Evolutionary conservation across 2,329 filamentous ascomycete genomes (phyloP).

Genomic region (Dactylellina cionopaga): DNA sequence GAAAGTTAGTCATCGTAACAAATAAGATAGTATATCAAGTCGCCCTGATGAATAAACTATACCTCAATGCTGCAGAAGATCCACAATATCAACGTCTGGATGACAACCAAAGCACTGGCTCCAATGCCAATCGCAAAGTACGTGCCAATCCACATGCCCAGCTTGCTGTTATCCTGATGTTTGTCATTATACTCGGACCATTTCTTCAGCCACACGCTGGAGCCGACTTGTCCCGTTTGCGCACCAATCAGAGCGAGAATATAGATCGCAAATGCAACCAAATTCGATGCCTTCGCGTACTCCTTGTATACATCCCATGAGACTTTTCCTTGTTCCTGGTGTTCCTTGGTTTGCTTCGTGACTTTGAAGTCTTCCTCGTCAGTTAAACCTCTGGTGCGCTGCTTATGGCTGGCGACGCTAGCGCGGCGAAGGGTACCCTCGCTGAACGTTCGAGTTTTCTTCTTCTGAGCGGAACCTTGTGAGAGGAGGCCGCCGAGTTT

Average conservation of each 20-base stretch:
- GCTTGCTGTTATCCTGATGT: slow-evolving; percentile 74
- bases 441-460: slow-evolving; percentile 72
- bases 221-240: slow-evolving; percentile 82
- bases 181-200: slow-evolving; percentile 85
- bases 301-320: slow-evolving; percentile 95
- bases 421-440: slow-evolving; percentile 85
- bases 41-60: no score
- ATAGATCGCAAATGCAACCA: slow-evolving; percentile 84
- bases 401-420: slow-evolving; percentile 88
- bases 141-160: slow-evolving; percentile 91
- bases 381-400: slow-evolving; percentile 83
- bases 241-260: slow-evolving; percentile 78
- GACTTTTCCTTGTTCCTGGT: slow-evolving; percentile 92
- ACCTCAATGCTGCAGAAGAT: slow-evolving; percentile 99
- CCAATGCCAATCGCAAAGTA: slow-evolving; percentile 96
- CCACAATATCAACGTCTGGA: slow-evolving; percentile 95
- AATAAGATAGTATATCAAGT: no score
- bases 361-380: slow-evolving; percentile 76
- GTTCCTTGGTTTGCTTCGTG: slow-evolving; percentile 87
- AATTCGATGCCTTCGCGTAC: slow-evolving; percentile 93
- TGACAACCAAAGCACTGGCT: slow-evolving; percentile 81
- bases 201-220: slow-evolving; percentile 89
- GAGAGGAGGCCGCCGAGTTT: slow-evolving; percentile 65
- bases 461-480: slow-evolving; percentile 65
- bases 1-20: slow-evolving; percentile 3